Conservation (phyloP, 371 early-diverging fungal genomes). For the Mucor lusitanicus region DNA sequence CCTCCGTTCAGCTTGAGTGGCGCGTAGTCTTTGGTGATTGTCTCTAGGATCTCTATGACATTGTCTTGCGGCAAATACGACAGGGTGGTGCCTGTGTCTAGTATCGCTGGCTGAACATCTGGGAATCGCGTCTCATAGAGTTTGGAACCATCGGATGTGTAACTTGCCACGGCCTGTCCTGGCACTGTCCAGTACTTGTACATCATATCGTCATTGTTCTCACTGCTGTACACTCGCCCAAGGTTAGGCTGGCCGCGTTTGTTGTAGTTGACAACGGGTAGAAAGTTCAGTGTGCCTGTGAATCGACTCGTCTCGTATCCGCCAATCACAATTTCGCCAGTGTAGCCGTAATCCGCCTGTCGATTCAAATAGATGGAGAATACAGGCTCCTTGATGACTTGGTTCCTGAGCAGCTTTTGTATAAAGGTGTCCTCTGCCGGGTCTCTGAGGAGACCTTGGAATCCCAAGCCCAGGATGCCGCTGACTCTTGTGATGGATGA, state of each 20-base stretch:
- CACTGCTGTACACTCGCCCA: neutral
- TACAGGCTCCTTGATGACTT: conserved; percentile 32
- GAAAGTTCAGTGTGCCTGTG: conserved; percentile 44
- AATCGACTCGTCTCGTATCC: conserved; percentile 54
- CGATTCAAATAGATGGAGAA: conserved; percentile 40
- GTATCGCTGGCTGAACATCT: conserved; percentile 22
- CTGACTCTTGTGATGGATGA: conserved; percentile 14
- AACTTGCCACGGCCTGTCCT: conserved; percentile 13
- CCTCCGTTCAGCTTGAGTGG: conserved; percentile 4
- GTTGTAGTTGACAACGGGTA: conserved; percentile 24
- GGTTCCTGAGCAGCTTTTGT: conserved; percentile 24
- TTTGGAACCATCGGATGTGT: neutral
- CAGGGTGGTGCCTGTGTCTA: conserved; percentile 37
- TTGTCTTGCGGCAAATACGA: conserved; percentile 22
- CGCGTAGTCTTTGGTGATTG: conserved; percentile 14
- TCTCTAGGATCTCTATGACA: conserved; percentile 2
- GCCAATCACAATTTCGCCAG: conserved; percentile 57
- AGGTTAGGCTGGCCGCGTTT: neutral
- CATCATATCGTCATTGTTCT: neutral
- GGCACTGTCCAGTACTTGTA: conserved; percentile 42
- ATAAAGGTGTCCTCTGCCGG: conserved; percentile 25
- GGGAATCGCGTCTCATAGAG: conserved; percentile 11
- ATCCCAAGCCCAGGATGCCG: conserved; percentile 49
- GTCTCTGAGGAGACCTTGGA: conserved; percentile 22
- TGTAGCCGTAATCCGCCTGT: conserved; percentile 16